phyloP scores from a whole-genome alignment of 306 rosid genomes.

The Amphicarpaea edgeworthii region DNA sequence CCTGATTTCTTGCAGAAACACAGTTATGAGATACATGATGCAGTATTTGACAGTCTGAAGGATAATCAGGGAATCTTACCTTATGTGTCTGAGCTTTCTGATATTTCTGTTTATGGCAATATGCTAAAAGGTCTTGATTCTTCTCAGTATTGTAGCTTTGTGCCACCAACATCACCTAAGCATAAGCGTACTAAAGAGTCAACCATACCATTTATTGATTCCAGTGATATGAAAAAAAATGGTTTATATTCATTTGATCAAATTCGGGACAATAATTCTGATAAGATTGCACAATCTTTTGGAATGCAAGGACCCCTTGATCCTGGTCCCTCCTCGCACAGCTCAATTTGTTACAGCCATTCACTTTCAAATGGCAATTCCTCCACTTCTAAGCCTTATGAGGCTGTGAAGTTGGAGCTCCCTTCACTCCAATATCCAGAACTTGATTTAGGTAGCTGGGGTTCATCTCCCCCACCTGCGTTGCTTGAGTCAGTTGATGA shows the following conservation, averaged over 20 bases:
- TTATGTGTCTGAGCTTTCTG: constrained; percentile 61
- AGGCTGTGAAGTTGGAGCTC: constrained; percentile 97
- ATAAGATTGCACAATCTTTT: constrained; percentile 58
- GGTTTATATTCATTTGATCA: constrained; percentile 60
- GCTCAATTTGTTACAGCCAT: constrained; percentile 68
- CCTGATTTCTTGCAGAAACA: constrained; percentile 58
- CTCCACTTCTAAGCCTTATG: constrained; percentile 86
- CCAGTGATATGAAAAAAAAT: constrained; percentile 52
- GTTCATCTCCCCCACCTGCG: constrained; percentile 66
- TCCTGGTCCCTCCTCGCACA: constrained; percentile 62
- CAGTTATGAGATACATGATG: constrained; percentile 67
- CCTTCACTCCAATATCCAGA: constrained; percentile 99
- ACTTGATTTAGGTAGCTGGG: constrained; percentile 88
- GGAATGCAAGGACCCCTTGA: constrained; percentile 62
- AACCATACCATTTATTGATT: constrained; percentile 58
- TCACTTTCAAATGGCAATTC: constrained; percentile 90
- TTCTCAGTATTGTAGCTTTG: constrained; percentile 64
- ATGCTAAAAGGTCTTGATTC: constrained; percentile 71
- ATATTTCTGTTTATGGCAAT: constrained; percentile 54
- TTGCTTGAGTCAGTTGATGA: constrained; percentile 78
- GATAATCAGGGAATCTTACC: constrained; percentile 64
- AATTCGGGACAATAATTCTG: constrained; percentile 54
- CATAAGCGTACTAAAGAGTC: constrained; percentile 77
- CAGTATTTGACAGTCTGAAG: constrained; percentile 64
- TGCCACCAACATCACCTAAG: constrained; percentile 61